Evolutionary conservation across 257 asterid species (phyloP), one percentile per base, ranked within the genome.

Genomic region (Dorcoceras hygrometricum): DNA sequence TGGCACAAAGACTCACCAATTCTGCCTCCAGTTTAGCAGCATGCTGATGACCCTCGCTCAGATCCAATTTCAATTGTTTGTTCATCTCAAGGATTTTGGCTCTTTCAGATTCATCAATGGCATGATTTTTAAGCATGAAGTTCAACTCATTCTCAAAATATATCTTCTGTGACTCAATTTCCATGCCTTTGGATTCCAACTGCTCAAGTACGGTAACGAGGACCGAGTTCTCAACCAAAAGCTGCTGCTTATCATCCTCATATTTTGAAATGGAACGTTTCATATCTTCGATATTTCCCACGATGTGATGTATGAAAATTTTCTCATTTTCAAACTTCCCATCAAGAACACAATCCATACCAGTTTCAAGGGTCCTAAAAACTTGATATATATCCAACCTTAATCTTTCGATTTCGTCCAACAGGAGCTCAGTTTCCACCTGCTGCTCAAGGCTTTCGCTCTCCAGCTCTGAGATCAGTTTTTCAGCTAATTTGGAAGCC

Each of bases 381-480:
- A 83, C 83, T 28, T 36, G 71, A 72, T 80, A 83, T 68, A 83
- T 83, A 50, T 82, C 84, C 31, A 78, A 53, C 39, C 84, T 74
- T 69, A 80, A 71, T 58, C 76, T 83, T 53, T 78, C 80, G 25
- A 80, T 76, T 73, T 83, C 86, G 61, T 80, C 82, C 25, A 83
- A 66, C 62, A 83, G 58, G 39, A 83, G 60, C 48, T 83, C 88
- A 34, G 80, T 76, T 76, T 83, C 88, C 5, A 83, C 83, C 75
- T 83, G 84, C 61, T 80, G 88, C 80, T 83, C 88, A 54, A 83
- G 88, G 65, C 73, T 83, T 68, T 83, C 88, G 28, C 62, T 78
- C 79, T 83, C 88, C 75, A 83, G 74, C 61, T 83, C 88, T 25
- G 83, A 68, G 61, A 83, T 83, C 75, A 83, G 70, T 73, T 78